Base-by-base conservation (phyloP, 208 protist genomes). In the Leishmania guyanensis region DNA sequence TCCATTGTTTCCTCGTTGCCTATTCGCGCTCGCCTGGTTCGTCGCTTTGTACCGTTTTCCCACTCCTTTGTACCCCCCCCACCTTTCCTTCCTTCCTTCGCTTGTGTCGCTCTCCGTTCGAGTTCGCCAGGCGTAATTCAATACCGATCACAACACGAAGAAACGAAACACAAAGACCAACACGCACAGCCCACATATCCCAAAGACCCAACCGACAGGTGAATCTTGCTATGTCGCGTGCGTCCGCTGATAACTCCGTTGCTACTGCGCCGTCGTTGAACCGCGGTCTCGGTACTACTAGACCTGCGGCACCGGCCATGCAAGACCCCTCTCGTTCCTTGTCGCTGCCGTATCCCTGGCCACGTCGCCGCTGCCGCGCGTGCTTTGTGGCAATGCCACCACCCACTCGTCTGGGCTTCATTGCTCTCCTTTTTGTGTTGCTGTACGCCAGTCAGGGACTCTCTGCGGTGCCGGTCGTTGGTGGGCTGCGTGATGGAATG, bases 391-490 rank as follows among this genome's bases (percentile, higher is more conserved):
- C 48, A 29, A 3, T 62, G 29, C 72, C 51, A 43, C 51, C 72
- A 26, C 72, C 50, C 48, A 46, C 48, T 62, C 72, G 72, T 14
- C 50, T 71, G 48, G 39, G 26, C 6, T 17, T 80, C n/a, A 60
- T 29, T 50, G 26, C 72, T 29, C 54, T 70, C 14, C 48, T 50
- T 51, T 54, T 80, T 39, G 51, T 79, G 20, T 46, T 69, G 60
- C 3, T 62, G 3, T n/a, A 20, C n/a, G 17, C 39, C 16, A 56
- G 50, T 6, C 72, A 66, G 66, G 64, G 60, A 26, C 3, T 16
- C 60, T 56, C 46, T 75, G 74, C 65, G 17, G 22, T 33, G 14
- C 26, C 46, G 5, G 48, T 1, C 58, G 53, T 54, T 58, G 53
- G 12, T 14, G 20, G 9, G 17, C 4, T 78, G 56, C 14, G 14